Conservation (phyloP, 495 filamentous ascomycete species). For the Aspergillus ellipticus region DNA sequence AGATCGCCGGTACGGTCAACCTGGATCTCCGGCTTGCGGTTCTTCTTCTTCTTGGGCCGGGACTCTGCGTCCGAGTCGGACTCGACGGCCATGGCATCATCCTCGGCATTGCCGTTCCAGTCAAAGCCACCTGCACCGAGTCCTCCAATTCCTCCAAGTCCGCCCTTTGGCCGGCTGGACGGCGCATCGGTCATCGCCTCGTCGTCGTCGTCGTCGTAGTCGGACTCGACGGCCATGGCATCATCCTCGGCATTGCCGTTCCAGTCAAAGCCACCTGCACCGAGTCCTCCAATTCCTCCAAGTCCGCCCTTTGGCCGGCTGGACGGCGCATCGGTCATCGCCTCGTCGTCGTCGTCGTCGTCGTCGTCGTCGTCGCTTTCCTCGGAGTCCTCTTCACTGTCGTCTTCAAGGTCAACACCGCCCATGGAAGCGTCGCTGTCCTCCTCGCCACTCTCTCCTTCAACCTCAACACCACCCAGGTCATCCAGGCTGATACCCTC, state of each 20-base stretch:
- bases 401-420: constrained; percentile 52
- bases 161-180: constrained; percentile 32
- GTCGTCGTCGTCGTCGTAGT: constrained; percentile 33
- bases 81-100: constrained; percentile 40
- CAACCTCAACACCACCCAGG: constrained; percentile 42
- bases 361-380: constrained; percentile 33
- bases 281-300: too few relatives aligned
- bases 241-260: constrained; percentile 56
- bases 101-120: constrained; percentile 66
- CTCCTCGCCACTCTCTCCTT: constrained; percentile 29
- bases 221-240: constrained; percentile 34
- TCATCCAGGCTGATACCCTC: constrained; percentile 46
- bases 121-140: constrained; percentile 81
- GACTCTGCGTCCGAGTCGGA: constrained; percentile 44
- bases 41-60: constrained; percentile 72
- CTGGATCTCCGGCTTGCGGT: constrained; percentile 72
- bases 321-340: constrained; percentile 23
- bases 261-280: constrained; percentile 83
- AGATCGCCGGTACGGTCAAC: constrained; percentile 86
- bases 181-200: constrained; percentile 26
- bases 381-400: constrained; percentile 40
- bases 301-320: constrained; percentile 22
- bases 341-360: constrained; percentile 37
- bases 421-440: constrained; percentile 46
- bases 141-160: constrained; percentile 71